Evolutionary conservation across 306 rosid species (phyloP).

Genomic region (Mimosa bimucronata): DNA sequence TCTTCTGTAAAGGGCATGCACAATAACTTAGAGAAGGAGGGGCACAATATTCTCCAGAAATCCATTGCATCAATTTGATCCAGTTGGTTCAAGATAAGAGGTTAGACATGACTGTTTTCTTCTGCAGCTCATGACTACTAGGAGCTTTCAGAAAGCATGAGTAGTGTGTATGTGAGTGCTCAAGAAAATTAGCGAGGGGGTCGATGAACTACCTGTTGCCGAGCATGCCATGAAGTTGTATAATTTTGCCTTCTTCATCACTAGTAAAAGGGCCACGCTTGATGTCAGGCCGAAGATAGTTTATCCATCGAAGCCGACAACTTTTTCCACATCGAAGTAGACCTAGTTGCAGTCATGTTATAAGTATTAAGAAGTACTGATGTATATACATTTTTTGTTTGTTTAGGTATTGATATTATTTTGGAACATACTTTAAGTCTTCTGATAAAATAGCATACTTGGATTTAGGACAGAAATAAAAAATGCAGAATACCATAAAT

Average conservation of each 20-base stretch:
- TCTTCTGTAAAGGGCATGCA: neutral
- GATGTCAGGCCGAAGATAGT: constrained; percentile 66
- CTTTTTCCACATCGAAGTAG: constrained; percentile 64
- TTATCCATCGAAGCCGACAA: constrained; percentile 66
- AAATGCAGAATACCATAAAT: constrained; percentile 4
- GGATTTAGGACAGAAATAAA: constrained; percentile 1
- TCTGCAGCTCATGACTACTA: neutral
- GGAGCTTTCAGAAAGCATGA: neutral
- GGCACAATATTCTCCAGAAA: neutral
- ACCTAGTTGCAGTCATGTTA: constrained; percentile 38
- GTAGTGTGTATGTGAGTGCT: neutral
- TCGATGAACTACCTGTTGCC: constrained; percentile 52
- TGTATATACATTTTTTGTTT: too few species aligned
- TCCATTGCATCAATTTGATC: neutral
- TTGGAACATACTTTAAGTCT: neutral
- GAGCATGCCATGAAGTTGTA: constrained; percentile 61
- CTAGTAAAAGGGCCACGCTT: constrained; percentile 60
- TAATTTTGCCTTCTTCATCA: constrained; percentile 52
- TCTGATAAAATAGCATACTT: neutral
- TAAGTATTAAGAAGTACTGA: neutral
- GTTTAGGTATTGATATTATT: too few species aligned
- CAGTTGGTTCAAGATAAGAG: constrained; percentile 3
- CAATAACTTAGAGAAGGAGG: neutral
- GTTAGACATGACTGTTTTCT: neutral
- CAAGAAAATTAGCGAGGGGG: constrained; percentile 27